Evolutionary conservation across 345 rosid genomes (phyloP).

Genomic region (Camelina laxa): DNA sequence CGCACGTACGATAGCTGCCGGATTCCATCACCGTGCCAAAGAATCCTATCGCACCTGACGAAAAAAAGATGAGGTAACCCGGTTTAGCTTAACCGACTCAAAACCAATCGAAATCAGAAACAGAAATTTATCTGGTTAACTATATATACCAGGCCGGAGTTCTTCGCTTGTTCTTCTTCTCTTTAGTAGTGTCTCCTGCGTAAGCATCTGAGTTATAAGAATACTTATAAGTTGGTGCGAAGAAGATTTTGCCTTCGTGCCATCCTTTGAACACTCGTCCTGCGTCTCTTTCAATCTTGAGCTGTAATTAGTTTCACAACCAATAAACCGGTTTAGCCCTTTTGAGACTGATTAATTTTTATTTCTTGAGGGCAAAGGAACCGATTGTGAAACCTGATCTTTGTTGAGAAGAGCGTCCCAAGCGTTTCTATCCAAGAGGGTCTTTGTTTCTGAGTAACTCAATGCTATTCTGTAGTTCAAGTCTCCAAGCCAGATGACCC

Average conservation of each 20-base stretch:
- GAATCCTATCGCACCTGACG: conserved; percentile 90
- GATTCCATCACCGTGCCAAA: conserved; percentile 85
- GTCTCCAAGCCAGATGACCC: conserved; percentile 92
- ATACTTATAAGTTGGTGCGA: conserved; percentile 94
- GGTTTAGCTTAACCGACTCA: conserved; percentile 18
- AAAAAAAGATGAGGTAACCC: not conserved
- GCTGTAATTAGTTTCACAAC: conserved; percentile 47
- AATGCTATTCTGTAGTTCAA: conserved; percentile 91
- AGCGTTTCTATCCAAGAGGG: conserved; percentile 57
- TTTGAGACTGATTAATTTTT: not conserved
- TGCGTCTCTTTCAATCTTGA: conserved; percentile 88
- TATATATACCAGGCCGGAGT: conserved; percentile 88
- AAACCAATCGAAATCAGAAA: conserved; percentile 3
- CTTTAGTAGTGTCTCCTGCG: conserved; percentile 69
- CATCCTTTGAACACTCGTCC: conserved; percentile 89
- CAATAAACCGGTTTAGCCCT: conserved; percentile 22
- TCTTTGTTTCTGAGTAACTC: conserved; percentile 76
- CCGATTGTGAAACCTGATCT: conserved; percentile 68
- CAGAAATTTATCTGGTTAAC: conserved; percentile 6
- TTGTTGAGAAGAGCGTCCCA: conserved; percentile 77
- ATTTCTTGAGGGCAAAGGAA: conserved; percentile 37
- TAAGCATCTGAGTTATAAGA: conserved; percentile 79
- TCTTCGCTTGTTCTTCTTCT: conserved; percentile 77
- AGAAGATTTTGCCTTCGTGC: conserved; percentile 87
- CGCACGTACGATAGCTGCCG: conserved; percentile 62